These are phyloP conservation scores for Colletotrichum tofieldiae DNA, from an alignment of 2,329 filamentous ascomycete genomes.

Conservation along the genomic window DNA sequence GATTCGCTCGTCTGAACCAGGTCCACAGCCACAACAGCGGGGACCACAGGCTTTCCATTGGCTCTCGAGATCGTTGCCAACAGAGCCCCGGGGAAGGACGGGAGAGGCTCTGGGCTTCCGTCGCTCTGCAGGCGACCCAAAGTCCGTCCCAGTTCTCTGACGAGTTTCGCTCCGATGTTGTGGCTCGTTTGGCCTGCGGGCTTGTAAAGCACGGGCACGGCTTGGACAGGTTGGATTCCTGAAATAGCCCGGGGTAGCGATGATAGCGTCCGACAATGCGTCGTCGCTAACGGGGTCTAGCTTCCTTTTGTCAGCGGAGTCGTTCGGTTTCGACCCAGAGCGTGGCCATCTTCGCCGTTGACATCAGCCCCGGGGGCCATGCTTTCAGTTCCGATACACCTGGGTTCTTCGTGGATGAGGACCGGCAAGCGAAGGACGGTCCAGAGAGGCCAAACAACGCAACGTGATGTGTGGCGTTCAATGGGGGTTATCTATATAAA, in stretches of 20 bases:
- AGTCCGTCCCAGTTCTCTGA: slow-evolving; percentile 81
- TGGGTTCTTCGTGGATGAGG: too few species aligned
- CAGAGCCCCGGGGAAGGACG: background rate
- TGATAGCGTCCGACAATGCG: slow-evolving; percentile 18
- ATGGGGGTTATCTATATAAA: background rate
- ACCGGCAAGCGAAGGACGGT: background rate
- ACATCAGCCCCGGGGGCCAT: background rate
- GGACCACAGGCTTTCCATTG: slow-evolving; percentile 10
- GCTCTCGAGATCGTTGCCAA: background rate
- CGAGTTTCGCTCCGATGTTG: slow-evolving; percentile 64
- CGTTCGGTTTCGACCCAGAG: slow-evolving; percentile 16
- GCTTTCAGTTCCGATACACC: background rate
- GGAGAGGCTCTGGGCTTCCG: slow-evolving; percentile 22
- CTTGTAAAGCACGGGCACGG: slow-evolving; percentile 8
- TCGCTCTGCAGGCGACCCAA: slow-evolving; percentile 64
- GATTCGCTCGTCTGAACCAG: slow-evolving; percentile 15
- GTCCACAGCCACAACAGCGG: slow-evolving; percentile 18
- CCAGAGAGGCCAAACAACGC: background rate
- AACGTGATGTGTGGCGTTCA: background rate
- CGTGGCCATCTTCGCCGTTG: slow-evolving; percentile 3
- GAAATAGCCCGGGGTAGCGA: slow-evolving; percentile 29
- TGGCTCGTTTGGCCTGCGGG: slow-evolving; percentile 1
- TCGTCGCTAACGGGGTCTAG: background rate
- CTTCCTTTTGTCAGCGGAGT: slow-evolving; percentile 16
- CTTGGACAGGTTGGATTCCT: slow-evolving; percentile 12